Percentiles rank a stretch among this genome's conserved stretches.
These are phyloP conservation scores for Phytophthora macrochlamydospora DNA, from an alignment of 352 stramenopile species.

Conservation along the genomic window DNA sequence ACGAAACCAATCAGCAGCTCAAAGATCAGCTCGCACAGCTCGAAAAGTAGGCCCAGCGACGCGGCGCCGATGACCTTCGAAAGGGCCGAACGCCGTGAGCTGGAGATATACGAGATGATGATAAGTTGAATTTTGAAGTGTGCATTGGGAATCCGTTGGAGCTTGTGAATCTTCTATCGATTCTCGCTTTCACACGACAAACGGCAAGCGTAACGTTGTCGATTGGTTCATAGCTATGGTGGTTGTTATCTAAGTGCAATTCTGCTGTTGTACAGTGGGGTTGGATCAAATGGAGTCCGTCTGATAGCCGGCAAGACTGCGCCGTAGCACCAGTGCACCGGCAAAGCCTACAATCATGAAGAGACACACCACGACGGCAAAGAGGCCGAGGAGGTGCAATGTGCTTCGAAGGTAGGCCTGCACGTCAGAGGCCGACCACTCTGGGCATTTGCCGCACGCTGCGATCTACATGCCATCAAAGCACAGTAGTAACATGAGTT, in stretches of 20 bases:
- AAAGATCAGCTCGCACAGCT: conserved; percentile 47
- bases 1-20: conserved; percentile 52
- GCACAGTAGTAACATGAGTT: conserved; percentile 7
- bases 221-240: conserved; percentile 20
- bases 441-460: conserved; percentile 72
- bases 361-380: conserved; percentile 70
- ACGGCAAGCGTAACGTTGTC: no score
- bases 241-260: conserved; percentile 3
- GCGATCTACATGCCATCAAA: conserved; percentile 48
- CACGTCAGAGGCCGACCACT: conserved; percentile 76
- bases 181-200: no score
- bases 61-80: conserved; percentile 18
- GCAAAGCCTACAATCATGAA: conserved; percentile 79
- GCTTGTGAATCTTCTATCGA: no score
- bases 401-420: conserved; percentile 68
- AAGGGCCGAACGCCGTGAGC: conserved; percentile 16
- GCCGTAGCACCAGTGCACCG: conserved; percentile 70
- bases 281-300: conserved; percentile 79
- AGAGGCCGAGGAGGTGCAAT: conserved; percentile 68
- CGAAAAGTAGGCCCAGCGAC: conserved; percentile 27
- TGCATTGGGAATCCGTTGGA: conserved; percentile 6
- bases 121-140: conserved; percentile 42
- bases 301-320: conserved; percentile 81
- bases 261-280: neutral
- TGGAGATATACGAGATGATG: conserved; percentile 22